These are phyloP conservation scores for Ceriops zippeliana DNA, from an alignment of 345 rosid genomes.

Conservation along the genomic window DNA sequence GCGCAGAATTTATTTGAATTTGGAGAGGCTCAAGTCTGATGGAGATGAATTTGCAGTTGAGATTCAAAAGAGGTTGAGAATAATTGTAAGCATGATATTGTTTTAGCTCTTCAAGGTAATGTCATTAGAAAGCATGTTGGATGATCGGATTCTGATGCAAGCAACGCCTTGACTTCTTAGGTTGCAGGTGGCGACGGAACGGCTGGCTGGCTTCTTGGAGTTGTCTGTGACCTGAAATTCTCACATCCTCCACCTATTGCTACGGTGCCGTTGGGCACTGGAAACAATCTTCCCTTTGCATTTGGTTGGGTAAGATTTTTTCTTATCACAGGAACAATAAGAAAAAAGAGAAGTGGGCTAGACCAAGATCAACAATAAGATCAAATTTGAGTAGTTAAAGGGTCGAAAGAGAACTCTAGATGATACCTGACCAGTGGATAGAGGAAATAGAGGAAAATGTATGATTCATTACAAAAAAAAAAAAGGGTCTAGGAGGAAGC, in stretches of 20 bases:
- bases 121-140: too few species aligned
- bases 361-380: too few species aligned
- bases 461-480: too few species aligned
- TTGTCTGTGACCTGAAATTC: conserved; percentile 80
- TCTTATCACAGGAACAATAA: neutral
- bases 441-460: too few species aligned
- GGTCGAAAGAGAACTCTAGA: too few species aligned
- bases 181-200: conserved; percentile 99
- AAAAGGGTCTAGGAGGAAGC: too few species aligned
- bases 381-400: too few species aligned
- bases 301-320: conserved; percentile 78
- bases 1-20: conserved; percentile 50
- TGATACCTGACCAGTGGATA: too few species aligned
- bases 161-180: conserved; percentile 27
- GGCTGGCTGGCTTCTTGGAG: conserved; percentile 97
- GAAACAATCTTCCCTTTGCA: conserved; percentile 91
- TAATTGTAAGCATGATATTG: conserved; percentile 51
- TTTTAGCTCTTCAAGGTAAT: too few species aligned
- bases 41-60: conserved; percentile 41
- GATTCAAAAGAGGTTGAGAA: conserved; percentile 51
- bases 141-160: too few species aligned
- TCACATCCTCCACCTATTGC: conserved; percentile 89
- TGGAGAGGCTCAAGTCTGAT: conserved; percentile 51
- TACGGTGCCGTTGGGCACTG: conserved; percentile 93
- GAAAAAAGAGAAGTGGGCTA: too few species aligned